A percentile compares a stretch with the other conserved stretches of the same genome.
These are phyloP conservation scores for Zalaria sp. DNA, from an alignment of 2,329 filamentous ascomycete species.

Conservation along the genomic window DNA sequence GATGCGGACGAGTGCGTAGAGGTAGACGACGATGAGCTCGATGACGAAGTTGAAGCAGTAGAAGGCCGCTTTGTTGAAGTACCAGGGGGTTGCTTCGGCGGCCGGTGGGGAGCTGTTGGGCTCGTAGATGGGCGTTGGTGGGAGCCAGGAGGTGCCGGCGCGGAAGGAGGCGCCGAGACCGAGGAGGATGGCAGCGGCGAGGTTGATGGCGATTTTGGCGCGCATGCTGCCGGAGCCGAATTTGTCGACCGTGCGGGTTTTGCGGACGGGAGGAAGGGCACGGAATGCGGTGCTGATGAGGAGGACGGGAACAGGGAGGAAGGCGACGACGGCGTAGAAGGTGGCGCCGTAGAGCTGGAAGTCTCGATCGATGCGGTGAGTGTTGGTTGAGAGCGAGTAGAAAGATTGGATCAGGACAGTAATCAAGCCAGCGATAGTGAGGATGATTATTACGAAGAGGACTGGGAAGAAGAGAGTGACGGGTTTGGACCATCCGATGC, in stretches of 20 bases:
- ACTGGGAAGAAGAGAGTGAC: constrained; percentile 40
- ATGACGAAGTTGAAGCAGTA: constrained; percentile 68
- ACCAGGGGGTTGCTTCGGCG: constrained; percentile 49
- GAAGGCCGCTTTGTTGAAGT: constrained; percentile 56
- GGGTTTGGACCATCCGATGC: constrained; percentile 50
- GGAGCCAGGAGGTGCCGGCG: constrained; percentile 41
- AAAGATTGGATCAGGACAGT: constrained; percentile 48
- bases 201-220: constrained; percentile 52
- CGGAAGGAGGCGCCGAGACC: constrained; percentile 58
- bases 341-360: constrained; percentile 50
- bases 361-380: constrained; percentile 39
- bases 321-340: constrained; percentile 50
- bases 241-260: constrained; percentile 29
- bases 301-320: constrained; percentile 49
- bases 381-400: constrained; percentile 46
- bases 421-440: constrained; percentile 53
- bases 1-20: constrained; percentile 54
- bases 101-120: constrained; percentile 2
- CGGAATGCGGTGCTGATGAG: constrained; percentile 30
- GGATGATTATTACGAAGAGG: constrained; percentile 43
- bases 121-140: constrained; percentile 25
- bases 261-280: constrained; percentile 11
- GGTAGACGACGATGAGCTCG: constrained; percentile 55
- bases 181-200: constrained; percentile 45
- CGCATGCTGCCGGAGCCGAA: constrained; percentile 55